phyloP scores from a whole-genome alignment of 2,329 filamentous ascomycete species.

The Cordyceps cateniannulata region DNA sequence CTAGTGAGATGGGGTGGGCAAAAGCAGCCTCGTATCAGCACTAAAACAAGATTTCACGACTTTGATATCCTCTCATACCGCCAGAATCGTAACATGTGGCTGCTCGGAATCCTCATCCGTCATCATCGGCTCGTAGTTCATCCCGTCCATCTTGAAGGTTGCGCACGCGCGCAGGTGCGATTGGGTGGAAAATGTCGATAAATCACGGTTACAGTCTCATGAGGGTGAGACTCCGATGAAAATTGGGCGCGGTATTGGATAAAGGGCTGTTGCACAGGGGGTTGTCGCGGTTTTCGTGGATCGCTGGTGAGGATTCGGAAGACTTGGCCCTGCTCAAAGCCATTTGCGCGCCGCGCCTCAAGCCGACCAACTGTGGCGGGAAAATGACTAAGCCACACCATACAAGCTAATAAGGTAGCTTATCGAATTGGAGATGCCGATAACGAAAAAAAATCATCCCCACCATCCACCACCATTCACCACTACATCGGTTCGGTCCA shows the following conservation, averaged over 20 bases:
- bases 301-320: not conserved
- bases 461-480: constrained; percentile 3
- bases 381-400: constrained; percentile 12
- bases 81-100: constrained; percentile 54
- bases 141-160: constrained; percentile 32
- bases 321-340: not conserved
- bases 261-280: not conserved
- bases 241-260: not conserved
- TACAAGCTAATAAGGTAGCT: not conserved
- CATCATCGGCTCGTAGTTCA: constrained; percentile 57
- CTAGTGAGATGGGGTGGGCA: constrained; percentile 38
- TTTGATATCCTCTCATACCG: constrained; percentile 35
- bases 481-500: no score
- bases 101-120: constrained; percentile 52
- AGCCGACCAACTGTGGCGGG: not conserved
- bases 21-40: constrained; percentile 13
- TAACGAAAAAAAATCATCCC: constrained; percentile 14
- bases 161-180: constrained; percentile 6
- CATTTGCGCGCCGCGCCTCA: not conserved
- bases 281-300: not conserved
- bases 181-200: not conserved
- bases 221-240: not conserved
- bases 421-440: constrained; percentile 3
- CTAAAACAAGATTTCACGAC: not conserved
- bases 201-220: not conserved